Evolutionary conservation across 768 basidiomycete genomes (phyloP), one percentile per base, ranked within the genome.

Genomic region (Suillus americanus): DNA sequence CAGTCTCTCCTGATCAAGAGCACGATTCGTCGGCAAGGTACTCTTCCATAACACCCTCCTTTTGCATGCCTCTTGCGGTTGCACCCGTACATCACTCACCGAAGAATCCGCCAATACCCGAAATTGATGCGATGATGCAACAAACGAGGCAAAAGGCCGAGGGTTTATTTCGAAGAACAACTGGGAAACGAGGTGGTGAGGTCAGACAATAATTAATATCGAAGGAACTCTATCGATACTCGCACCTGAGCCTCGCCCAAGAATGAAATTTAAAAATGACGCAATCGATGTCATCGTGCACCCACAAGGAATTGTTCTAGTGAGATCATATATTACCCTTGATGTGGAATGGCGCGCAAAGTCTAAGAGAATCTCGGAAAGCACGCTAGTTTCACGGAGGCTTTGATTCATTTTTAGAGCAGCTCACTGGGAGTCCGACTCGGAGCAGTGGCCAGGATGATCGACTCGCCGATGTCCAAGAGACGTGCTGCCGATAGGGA

Each of bases 51-150:
- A 89, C 83, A 0, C 85, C 86, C 72, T 90, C 87, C 55, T 73
- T 67, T n/a, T 48, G 70, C 73, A 13, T 89, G 85, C 6, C 40
- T 33, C 55, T 56, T 56, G 50, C 35, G 51, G 78, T 79, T 63
- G 76, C 71, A n/a, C 76, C 73, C 45, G 75, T 78, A 3, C 82
- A 83, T 84, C 85, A 87, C 73, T 88, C 85, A 28, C 87, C 88
- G 59, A 75, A 77, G 71, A 86, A 89, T 0, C 89, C 89, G 3
- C 87, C 89, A 18, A 90, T 46, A 61, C 80, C 87, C 14, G 81
- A 72, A 65, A 81, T 84, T 0, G 87, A 84, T 0, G 87, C 86
- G n/a, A 90, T 83, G 60, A 91, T 81, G 41, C 89, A 84, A 90
- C 79, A 64, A 79, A 81, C 0, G 89, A 89, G 7, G 83, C 81